Percentiles rank a stretch among this genome's conserved stretches.
These are phyloP conservation scores for Magnusiomyces clavatus DNA, from an alignment of 1,139 yeast species.

Conservation along the genomic window DNA sequence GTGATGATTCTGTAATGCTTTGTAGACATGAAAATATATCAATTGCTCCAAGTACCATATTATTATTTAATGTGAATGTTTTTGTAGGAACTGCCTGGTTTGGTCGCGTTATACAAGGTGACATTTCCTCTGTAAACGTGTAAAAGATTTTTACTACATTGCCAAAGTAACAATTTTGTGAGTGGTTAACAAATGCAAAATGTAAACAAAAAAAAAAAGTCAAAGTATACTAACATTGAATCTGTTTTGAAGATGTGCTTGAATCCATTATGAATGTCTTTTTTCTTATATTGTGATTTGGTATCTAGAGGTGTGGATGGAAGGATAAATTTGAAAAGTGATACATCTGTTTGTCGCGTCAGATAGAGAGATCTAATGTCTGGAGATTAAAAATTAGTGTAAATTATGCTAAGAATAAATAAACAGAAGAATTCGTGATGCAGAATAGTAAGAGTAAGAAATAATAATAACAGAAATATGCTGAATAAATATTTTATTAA, in stretches of 20 bases:
- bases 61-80: constrained; percentile 23
- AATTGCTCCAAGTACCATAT: constrained; percentile 27
- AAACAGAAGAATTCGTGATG: too few relatives aligned
- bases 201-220: background rate
- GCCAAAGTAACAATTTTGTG: too few relatives aligned
- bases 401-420: too few relatives aligned
- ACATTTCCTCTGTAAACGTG: constrained; percentile 29
- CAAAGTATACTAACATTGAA: constrained; percentile 17
- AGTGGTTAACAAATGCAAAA: background rate
- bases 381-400: too few relatives aligned
- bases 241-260: constrained; percentile 15
- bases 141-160: constrained; percentile 30
- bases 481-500: too few relatives aligned
- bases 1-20: constrained; percentile 30
- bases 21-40: constrained; percentile 29
- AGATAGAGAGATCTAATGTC: too few relatives aligned
- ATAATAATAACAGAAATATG: too few relatives aligned
- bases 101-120: constrained; percentile 30
- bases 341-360: too few relatives aligned
- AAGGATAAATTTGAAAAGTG: too few relatives aligned
- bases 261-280: constrained; percentile 6
- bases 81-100: constrained; percentile 21
- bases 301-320: too few relatives aligned
- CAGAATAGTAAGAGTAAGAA: background rate
- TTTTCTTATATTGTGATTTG: too few relatives aligned